Conservation (phyloP, 208 protist genomes). For the Angomonas ambiguus region DNA sequence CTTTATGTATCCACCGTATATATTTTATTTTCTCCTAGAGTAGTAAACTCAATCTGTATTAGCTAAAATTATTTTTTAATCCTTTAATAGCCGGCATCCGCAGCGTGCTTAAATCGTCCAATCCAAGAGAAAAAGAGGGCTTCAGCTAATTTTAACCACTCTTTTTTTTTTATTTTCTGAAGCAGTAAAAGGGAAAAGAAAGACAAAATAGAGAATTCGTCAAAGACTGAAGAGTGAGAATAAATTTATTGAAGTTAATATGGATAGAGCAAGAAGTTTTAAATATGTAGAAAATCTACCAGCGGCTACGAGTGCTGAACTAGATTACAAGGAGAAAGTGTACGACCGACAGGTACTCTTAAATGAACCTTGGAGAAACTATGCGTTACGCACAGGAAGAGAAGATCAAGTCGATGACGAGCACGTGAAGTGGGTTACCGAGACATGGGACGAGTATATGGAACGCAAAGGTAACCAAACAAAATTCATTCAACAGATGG, state of each 20-base stretch:
- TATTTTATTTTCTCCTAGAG: neutral
- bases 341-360: conserved; percentile 60
- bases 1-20: neutral
- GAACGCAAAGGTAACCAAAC: conserved; percentile 28
- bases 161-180: too few relatives aligned
- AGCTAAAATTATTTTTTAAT: neutral
- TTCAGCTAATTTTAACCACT: too few relatives aligned
- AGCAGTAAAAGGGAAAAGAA: too few relatives aligned
- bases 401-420: conserved; percentile 30
- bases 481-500: conserved; percentile 19
- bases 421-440: conserved; percentile 59
- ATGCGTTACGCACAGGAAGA: conserved; percentile 28
- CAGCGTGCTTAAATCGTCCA: too few relatives aligned
- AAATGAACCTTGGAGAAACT: conserved; percentile 51
- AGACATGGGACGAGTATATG: conserved; percentile 77
- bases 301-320: conserved; percentile 23
- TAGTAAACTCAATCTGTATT: neutral
- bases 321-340: conserved; percentile 42
- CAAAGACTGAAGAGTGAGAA: neutral
- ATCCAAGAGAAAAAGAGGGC: too few relatives aligned
- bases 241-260: conserved; percentile 5
- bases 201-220: neutral
- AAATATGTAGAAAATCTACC: conserved; percentile 56
- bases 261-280: conserved; percentile 52
- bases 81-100: too few relatives aligned